Conservation (phyloP, 164 flowering plant genomes). For the Kingdonia uniflora region DNA sequence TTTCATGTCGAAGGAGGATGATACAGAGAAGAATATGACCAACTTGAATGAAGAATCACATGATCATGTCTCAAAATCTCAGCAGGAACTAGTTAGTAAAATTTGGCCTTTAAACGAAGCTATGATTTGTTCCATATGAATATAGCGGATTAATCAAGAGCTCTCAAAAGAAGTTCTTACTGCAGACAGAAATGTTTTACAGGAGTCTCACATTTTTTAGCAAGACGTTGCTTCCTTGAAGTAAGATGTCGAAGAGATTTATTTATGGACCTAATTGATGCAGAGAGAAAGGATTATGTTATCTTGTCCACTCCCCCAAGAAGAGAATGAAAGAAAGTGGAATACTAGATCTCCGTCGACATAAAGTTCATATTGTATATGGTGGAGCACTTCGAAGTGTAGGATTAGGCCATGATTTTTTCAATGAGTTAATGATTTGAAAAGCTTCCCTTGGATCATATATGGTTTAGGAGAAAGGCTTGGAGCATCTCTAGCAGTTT, state of each 20-base stretch:
- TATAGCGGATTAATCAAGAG: slow-evolving; percentile 1
- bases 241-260: slow-evolving; percentile 22
- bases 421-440: slow-evolving; percentile 32
- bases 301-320: too few species aligned
- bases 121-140: neutral
- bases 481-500: too few species aligned
- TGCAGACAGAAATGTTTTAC: slow-evolving; percentile 5
- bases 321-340: too few species aligned
- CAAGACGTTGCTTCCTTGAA: slow-evolving; percentile 7
- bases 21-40: neutral
- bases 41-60: slow-evolving; percentile 5
- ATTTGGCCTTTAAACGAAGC: slow-evolving; percentile 1
- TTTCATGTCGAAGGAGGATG: too few species aligned
- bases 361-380: slow-evolving; percentile 19
- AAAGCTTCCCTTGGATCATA: too few species aligned
- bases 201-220: slow-evolving; percentile 11
- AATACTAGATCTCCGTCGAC: slow-evolving; percentile 13
- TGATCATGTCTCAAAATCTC: slow-evolving; percentile 5
- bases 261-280: slow-evolving; percentile 9
- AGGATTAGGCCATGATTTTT: slow-evolving; percentile 42
- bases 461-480: too few species aligned
- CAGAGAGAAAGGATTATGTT: slow-evolving; percentile 4
- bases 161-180: slow-evolving; percentile 2
- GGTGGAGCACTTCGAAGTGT: slow-evolving; percentile 23
- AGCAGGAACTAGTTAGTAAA: slow-evolving; percentile 8